Base-by-base conservation (phyloP, 495 filamentous ascomycete species). In the Neurospora sublineolata region DNA sequence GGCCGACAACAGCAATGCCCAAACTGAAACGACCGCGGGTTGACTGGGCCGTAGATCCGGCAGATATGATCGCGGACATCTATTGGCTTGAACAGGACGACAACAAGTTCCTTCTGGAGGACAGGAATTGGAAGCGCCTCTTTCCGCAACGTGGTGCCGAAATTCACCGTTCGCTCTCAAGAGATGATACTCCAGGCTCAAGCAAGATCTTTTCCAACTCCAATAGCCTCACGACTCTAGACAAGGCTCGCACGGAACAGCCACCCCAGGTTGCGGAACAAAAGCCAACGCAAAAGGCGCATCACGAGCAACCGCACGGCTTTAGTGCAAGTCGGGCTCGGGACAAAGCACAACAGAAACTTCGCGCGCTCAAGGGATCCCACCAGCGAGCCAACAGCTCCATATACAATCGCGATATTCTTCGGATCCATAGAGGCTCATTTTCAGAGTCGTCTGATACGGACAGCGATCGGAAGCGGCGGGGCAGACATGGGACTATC, bases 1-100 rank as follows among this genome's bases (percentile, higher is more conserved):
- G 78, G 58, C 74, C 78, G 10, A 75, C 75, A 2, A 73, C 75
- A 12, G 71, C 76, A 4, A 23, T 79, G 41, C 52, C 52, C 8
- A 91, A 90, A 71, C 79, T 86, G 2, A 88, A 86, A 75, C 83
- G 92, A 58, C 87, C 88, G 9, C 86, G 89, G 40, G 86, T 90
- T n/a, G 93, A 94, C 72, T 97, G 94, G 94, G 84, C 83, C 3
- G 87, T 92, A 11, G 86, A 88, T 46, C 91, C 93, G 0, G 88
- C 89, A 64, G 94, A 97, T 74, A 86, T 96, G 75, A 81, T 97
- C 27, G 92, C 93, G 2, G 94, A 97, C 80, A 84, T 89, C 12
- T 90, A 91, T 72, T 97, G 94, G 94, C 82, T 93, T 58, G 91
- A 96, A 78, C 89, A 93, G 72, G 87, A 84, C 30, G 82, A 87